phyloP scores from a whole-genome alignment of 1,139 yeast species.

The Blastobotrys ciferrii region DNA sequence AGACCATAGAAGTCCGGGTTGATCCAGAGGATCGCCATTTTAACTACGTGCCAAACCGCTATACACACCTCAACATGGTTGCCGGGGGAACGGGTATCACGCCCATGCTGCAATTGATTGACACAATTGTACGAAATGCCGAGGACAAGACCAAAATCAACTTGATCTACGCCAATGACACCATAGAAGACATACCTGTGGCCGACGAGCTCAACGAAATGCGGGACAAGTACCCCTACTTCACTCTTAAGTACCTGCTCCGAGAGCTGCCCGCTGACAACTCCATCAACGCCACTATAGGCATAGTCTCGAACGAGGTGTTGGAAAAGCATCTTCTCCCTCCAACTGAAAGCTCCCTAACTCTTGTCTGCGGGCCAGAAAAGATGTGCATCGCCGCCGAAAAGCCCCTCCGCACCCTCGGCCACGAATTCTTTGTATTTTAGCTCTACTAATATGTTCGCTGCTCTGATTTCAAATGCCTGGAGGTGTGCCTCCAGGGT shows the following conservation, averaged over 20 bases:
- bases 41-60: slow-evolving; percentile 77
- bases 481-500: no score
- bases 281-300: slow-evolving; percentile 72
- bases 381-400: slow-evolving; percentile 70
- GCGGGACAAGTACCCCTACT: slow-evolving; percentile 57
- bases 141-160: slow-evolving; percentile 68
- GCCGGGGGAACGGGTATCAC: slow-evolving; percentile 96
- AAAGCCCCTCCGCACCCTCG: neutral
- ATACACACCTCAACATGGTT: slow-evolving; percentile 70
- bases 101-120: slow-evolving; percentile 85
- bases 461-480: neutral
- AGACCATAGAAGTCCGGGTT: slow-evolving; percentile 64
- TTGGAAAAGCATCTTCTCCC: slow-evolving; percentile 62
- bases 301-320: slow-evolving; percentile 74
- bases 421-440: neutral
- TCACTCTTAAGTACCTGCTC: slow-evolving; percentile 69
- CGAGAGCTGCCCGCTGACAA: slow-evolving; percentile 56
- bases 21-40: slow-evolving; percentile 81
- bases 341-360: slow-evolving; percentile 56
- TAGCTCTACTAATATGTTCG: neutral
- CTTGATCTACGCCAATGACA: slow-evolving; percentile 71
- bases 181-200: slow-evolving; percentile 70
- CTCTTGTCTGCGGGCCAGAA: slow-evolving; percentile 91
- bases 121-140: slow-evolving; percentile 71
- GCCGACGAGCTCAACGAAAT: slow-evolving; percentile 73